A percentile compares a stretch with the other conserved stretches of the same genome.
phyloP scores from a whole-genome alignment of 2,329 filamentous ascomycete species.

The Monosporascus sp. region DNA sequence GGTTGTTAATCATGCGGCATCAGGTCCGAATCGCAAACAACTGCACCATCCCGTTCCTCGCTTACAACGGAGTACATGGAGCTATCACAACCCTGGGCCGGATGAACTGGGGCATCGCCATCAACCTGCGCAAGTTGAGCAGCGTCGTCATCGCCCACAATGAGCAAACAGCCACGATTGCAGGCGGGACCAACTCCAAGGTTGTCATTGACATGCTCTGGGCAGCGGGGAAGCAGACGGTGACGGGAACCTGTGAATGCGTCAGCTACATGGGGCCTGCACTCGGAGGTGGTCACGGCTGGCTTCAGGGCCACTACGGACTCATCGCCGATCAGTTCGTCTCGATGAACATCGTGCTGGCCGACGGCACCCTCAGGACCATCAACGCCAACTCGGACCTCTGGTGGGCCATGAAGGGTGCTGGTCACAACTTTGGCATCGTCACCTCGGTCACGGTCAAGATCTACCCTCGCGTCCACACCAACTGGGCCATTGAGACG shows the following conservation, averaged over 20 bases:
- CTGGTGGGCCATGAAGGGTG: conserved; percentile 53
- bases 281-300: conserved; percentile 41
- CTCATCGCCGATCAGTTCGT: conserved; percentile 37
- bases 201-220: conserved; percentile 43
- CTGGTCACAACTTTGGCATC: conserved; percentile 56
- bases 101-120: conserved; percentile 46
- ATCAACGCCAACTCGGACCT: conserved; percentile 32
- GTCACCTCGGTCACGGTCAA: conserved; percentile 43
- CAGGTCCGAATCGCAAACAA: conserved; percentile 45
- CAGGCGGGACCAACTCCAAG: conserved; percentile 43
- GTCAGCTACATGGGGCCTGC: conserved; percentile 41
- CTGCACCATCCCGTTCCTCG: conserved; percentile 44
- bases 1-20: background rate
- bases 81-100: conserved; percentile 42
- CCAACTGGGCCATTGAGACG: conserved; percentile 33
- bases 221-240: conserved; percentile 46
- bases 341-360: conserved; percentile 35
- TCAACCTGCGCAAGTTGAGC: conserved; percentile 41
- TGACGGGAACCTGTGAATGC: conserved; percentile 49
- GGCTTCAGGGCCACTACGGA: conserved; percentile 36
- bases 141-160: conserved; percentile 37
- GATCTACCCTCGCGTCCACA: conserved; percentile 36
- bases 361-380: conserved; percentile 31
- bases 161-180: conserved; percentile 41
- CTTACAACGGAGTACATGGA: conserved; percentile 49